These are phyloP conservation scores for Suhomyces choctaworum DNA, from an alignment of 1,139 yeast genomes.

Conservation along the genomic window DNA sequence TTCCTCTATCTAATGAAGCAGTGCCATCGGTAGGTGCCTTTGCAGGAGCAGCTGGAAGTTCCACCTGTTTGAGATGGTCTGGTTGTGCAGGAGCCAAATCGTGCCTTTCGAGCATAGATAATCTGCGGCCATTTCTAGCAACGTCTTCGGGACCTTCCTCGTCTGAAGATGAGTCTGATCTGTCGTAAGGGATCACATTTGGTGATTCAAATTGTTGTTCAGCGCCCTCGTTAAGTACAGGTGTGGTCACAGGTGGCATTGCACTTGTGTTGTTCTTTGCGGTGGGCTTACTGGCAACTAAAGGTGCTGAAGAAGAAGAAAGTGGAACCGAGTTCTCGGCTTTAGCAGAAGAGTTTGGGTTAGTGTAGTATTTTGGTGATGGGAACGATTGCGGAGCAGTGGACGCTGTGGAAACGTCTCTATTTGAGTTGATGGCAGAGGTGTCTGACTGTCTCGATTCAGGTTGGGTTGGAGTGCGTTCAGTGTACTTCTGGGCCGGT, in stretches of 20 bases:
- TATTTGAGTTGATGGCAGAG: too few relatives aligned
- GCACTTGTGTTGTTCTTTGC: neutral
- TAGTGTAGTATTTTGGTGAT: constrained; percentile 16
- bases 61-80: constrained; percentile 2
- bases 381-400: constrained; percentile 11
- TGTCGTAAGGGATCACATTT: constrained; percentile 23
- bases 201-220: constrained; percentile 19
- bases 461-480: constrained; percentile 1
- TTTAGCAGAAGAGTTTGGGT: constrained; percentile 7
- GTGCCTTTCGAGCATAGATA: constrained; percentile 38
- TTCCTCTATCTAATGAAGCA: constrained; percentile 3
- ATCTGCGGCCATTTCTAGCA: constrained; percentile 21
- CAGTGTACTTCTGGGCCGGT: constrained; percentile 1
- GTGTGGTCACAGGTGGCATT: neutral
- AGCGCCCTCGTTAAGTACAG: constrained; percentile 2
- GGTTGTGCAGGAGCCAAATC: constrained; percentile 23
- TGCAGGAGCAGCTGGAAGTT: constrained; percentile 6
- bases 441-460: constrained; percentile 2
- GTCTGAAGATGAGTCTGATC: constrained; percentile 25
- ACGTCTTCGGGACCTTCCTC: constrained; percentile 26
- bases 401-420: constrained; percentile 1
- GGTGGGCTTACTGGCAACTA: constrained; percentile 4
- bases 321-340: neutral
- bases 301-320: constrained; percentile 2
- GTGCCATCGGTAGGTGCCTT: constrained; percentile 5